Evolutionary conservation across 768 basidiomycete genomes (phyloP), one percentile per base, ranked within the genome.

Genomic region (Rubroboletus satanas): DNA sequence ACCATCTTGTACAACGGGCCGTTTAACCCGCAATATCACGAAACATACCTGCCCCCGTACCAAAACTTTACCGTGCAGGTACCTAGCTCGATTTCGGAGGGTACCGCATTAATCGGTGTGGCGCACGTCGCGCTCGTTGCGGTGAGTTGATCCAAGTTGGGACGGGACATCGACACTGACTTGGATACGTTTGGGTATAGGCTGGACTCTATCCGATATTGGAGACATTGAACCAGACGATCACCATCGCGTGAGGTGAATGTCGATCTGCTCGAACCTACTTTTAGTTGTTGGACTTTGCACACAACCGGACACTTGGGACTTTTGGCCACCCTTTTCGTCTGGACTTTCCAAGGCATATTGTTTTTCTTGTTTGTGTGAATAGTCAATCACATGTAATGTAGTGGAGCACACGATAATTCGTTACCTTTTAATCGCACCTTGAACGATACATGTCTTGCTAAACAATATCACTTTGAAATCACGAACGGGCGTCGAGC

Each of bases 1-100:
- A 60, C 51, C 10, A 71, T 81, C n/a, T 66, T 82, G 44, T 81
- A 78, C 64, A 75, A 73, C 41, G 81, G 80, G 17, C 65, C 65
- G 10, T 82, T 72, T 54, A 58, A 65, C 26, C 80, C 81, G 0
- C 58, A 74, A 53, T 64, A 61, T 45, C 62, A 74, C 18, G 56
- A 69, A 11, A 6, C 35, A 2, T 56, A 64, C 28, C 67, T 70
- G 52, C 61, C 62, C 6, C 77, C 79, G 11, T 73, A 77, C 64
- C 67, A 81, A 52, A 79, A 79, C 58, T 77, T 79, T 54, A 73
- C 75, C 4, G 69, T 81, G 5, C 64, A 65, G 33, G 62, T 81
- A 12, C 79, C 79, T 1, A 45, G 66, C 26, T 44, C 21, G 4
- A 17, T 64, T 9, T 0, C 60, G 1, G 49, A 58, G 31, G 77